Conservation (phyloP, 495 filamentous ascomycete genomes). For the Filosporella fistucella region DNA sequence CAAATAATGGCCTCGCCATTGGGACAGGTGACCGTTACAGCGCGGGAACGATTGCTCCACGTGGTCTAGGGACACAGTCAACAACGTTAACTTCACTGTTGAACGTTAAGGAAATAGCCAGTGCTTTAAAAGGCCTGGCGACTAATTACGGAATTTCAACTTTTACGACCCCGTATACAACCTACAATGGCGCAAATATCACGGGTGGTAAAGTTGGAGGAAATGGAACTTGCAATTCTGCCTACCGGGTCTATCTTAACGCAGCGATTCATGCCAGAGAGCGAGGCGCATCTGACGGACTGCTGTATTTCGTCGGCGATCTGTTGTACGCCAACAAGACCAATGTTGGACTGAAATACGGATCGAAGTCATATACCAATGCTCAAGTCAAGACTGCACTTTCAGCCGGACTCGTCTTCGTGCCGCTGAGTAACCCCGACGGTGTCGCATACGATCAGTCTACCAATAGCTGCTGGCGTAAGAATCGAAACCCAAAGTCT, state of each 20-base stretch:
- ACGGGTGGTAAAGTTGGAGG: conserved; percentile 24
- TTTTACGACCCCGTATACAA: conserved; percentile 29
- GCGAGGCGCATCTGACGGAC: conserved; percentile 29
- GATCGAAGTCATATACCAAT: conserved; percentile 32
- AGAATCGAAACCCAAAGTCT: conserved; percentile 33
- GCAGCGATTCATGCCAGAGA: conserved; percentile 33
- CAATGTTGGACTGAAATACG: conserved; percentile 33
- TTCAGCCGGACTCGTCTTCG: conserved; percentile 32
- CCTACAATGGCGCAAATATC: conserved; percentile 27
- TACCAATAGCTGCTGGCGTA: conserved; percentile 32
- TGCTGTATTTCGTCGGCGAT: conserved; percentile 34
- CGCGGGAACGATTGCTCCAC: conserved; percentile 23
- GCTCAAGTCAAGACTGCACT: conserved; percentile 32
- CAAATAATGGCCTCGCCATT: conserved; percentile 22
- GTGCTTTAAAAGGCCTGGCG: conserved; percentile 27
- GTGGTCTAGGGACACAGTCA: conserved; percentile 24
- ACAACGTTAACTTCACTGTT: conserved; percentile 25
- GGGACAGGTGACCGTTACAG: conserved; percentile 28
- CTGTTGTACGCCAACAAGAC: conserved; percentile 32
- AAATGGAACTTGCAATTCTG: conserved; percentile 12
- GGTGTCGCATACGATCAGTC: conserved; percentile 33
- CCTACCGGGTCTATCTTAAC: conserved; percentile 29
- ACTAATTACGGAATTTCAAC: conserved; percentile 25
- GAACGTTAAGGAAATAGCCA: conserved; percentile 29
- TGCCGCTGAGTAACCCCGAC: conserved; percentile 36